Evolutionary conservation across 257 asterid species (phyloP).

Genomic region (Rubia yunnanensis): DNA sequence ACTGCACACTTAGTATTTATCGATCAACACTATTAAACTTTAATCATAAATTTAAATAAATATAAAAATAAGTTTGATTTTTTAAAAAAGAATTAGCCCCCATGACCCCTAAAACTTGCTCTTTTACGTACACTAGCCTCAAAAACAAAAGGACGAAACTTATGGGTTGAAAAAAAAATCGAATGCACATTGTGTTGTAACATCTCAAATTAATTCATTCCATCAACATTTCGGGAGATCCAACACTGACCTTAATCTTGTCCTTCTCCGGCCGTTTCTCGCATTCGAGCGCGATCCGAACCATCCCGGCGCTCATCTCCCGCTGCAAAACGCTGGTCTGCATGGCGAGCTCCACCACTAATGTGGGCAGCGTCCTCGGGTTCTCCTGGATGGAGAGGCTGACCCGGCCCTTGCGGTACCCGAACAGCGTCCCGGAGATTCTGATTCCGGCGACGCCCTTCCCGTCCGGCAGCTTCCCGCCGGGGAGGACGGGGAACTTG

Average conservation of each 20-base stretch:
- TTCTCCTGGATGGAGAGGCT: conserved; percentile 38
- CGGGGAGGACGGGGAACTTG: conserved; percentile 56
- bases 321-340: conserved; percentile 29
- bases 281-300: conserved; percentile 35
- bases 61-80: too few species aligned
- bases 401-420: conserved; percentile 38
- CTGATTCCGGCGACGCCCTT: conserved; percentile 24
- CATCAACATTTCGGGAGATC: background rate
- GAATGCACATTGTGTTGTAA: too few species aligned
- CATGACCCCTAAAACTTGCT: too few species aligned
- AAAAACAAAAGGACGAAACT: too few species aligned
- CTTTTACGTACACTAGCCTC: too few species aligned
- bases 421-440: conserved; percentile 64
- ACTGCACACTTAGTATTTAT: too few species aligned
- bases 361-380: conserved; percentile 28
- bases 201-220: too few species aligned
- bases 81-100: too few species aligned
- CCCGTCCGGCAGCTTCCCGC: conserved; percentile 42
- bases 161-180: too few species aligned
- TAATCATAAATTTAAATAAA: too few species aligned
- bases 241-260: conserved; percentile 13
- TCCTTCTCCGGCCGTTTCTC: conserved; percentile 27
- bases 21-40: too few species aligned
- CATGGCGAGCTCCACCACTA: conserved; percentile 39
- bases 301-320: conserved; percentile 44